Evolutionary conservation across 768 basidiomycete species (phyloP).

Genomic region (Exidia glandulosa): DNA sequence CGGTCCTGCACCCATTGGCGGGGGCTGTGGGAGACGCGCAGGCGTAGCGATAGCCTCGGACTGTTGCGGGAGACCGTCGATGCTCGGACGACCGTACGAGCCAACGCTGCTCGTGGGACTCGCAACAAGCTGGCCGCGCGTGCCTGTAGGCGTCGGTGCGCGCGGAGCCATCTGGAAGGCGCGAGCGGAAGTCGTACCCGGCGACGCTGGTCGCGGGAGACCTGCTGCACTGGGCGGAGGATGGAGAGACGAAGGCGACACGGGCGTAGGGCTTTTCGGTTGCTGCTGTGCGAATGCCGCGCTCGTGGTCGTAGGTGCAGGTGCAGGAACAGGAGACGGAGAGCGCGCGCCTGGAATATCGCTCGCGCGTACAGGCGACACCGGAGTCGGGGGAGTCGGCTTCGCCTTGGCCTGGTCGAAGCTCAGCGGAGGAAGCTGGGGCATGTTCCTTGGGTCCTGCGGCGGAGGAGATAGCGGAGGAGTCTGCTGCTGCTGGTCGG

Average conservation of each 20-base stretch:
- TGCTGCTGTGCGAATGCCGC: background rate
- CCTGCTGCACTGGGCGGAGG: background rate
- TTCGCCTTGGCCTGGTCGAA: slow-evolving; percentile 24
- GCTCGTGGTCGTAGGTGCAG: slow-evolving; percentile 1
- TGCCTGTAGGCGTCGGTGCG: background rate
- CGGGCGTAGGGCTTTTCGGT: background rate
- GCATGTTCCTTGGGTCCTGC: slow-evolving; percentile 10
- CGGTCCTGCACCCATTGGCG: background rate
- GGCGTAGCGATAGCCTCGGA: background rate
- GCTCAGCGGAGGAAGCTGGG: slow-evolving; percentile 52
- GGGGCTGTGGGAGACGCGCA: background rate
- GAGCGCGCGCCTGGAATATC: background rate
- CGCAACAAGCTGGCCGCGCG: background rate
- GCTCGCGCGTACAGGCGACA: background rate
- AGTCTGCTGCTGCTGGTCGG: background rate
- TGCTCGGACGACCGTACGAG: background rate
- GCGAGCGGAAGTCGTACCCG: background rate
- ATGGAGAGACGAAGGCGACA: background rate
- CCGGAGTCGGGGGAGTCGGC: slow-evolving; percentile 5
- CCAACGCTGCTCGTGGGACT: background rate
- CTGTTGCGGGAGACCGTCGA: background rate
- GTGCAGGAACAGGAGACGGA: slow-evolving; percentile 11
- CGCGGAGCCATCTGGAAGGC: background rate
- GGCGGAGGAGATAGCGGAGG: background rate
- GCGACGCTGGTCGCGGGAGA: background rate